Percentiles rank a stretch among this genome's conserved stretches.
These are phyloP conservation scores for Metarhizium guizhouense DNA, from an alignment of 2,329 filamentous ascomycete species.

Conservation along the genomic window DNA sequence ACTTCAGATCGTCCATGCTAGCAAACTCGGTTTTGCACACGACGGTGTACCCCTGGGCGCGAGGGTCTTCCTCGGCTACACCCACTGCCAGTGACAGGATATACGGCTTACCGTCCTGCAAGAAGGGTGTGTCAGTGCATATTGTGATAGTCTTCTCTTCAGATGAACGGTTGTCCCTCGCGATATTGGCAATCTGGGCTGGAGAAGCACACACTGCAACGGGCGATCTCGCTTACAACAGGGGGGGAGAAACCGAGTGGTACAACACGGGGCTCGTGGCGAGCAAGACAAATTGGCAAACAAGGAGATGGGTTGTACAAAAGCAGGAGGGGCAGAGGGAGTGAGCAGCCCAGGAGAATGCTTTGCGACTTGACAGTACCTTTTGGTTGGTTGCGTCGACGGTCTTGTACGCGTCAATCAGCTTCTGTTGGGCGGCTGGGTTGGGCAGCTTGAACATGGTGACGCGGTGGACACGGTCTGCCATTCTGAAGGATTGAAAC, in stretches of 20 bases:
- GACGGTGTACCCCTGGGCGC: slow-evolving; percentile 57
- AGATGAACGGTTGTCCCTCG: not conserved
- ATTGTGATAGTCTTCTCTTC: slow-evolving; percentile 4
- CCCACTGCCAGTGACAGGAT: slow-evolving; percentile 50
- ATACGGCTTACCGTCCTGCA: slow-evolving; percentile 61
- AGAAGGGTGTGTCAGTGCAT: slow-evolving; percentile 6
- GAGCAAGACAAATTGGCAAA: not conserved
- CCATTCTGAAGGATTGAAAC: slow-evolving; percentile 18
- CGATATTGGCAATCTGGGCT: not conserved
- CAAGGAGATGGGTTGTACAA: not conserved
- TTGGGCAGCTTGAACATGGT: slow-evolving; percentile 46
- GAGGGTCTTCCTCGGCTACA: slow-evolving; percentile 44
- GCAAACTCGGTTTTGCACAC: slow-evolving; percentile 55
- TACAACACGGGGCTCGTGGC: not conserved
- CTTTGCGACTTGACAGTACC: slow-evolving; percentile 18
- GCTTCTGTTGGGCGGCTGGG: slow-evolving; percentile 30
- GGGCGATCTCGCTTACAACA: not conserved
- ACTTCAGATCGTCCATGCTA: slow-evolving; percentile 58
- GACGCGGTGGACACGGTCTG: slow-evolving; percentile 34
- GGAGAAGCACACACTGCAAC: not conserved
- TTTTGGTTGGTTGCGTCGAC: slow-evolving; percentile 31
- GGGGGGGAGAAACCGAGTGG: not conserved
- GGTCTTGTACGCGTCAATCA: slow-evolving; percentile 35
- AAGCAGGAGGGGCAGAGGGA: not conserved
- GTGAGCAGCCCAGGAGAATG: not conserved